Conservation (phyloP, 306 rosid genomes). For the Pueraria montana region DNA sequence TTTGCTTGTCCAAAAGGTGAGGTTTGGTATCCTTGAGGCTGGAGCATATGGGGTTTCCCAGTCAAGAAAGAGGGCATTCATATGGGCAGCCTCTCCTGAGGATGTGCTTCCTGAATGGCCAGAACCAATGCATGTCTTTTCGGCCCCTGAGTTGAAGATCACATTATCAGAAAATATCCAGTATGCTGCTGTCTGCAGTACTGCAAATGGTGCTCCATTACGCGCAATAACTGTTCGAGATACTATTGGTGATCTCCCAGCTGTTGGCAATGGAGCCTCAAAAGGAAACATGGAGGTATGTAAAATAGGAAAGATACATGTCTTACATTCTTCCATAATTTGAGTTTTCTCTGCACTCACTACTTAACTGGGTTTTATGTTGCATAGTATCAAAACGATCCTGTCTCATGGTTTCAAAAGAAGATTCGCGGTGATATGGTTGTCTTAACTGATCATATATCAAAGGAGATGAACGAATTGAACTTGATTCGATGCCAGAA, state of each 20-base stretch:
- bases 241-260: conserved; percentile 97
- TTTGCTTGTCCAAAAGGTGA: conserved; percentile 68
- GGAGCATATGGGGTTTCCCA: conserved; percentile 97
- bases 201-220: conserved; percentile 90
- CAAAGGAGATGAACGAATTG: conserved; percentile 96
- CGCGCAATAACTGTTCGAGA: conserved; percentile 95
- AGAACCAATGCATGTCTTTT: conserved; percentile 95
- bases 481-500: conserved; percentile 86
- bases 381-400: conserved; percentile 74
- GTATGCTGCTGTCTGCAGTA: conserved; percentile 90
- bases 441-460: conserved; percentile 85
- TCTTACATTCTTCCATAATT: not conserved
- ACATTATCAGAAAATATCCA: conserved; percentile 63
- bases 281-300: conserved; percentile 75
- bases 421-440: conserved; percentile 77
- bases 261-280: conserved; percentile 91
- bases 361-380: conserved; percentile 31
- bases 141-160: conserved; percentile 84
- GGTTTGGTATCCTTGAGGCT: conserved; percentile 97
- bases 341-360: conserved; percentile 11
- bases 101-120: conserved; percentile 98
- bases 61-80: conserved; percentile 95
- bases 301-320: conserved; percentile 6
- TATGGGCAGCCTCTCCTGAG: conserved; percentile 99
- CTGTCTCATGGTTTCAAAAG: conserved; percentile 94